Base-by-base conservation (phyloP, 495 filamentous ascomycete species). In the Aspergillus wentii region DNA sequence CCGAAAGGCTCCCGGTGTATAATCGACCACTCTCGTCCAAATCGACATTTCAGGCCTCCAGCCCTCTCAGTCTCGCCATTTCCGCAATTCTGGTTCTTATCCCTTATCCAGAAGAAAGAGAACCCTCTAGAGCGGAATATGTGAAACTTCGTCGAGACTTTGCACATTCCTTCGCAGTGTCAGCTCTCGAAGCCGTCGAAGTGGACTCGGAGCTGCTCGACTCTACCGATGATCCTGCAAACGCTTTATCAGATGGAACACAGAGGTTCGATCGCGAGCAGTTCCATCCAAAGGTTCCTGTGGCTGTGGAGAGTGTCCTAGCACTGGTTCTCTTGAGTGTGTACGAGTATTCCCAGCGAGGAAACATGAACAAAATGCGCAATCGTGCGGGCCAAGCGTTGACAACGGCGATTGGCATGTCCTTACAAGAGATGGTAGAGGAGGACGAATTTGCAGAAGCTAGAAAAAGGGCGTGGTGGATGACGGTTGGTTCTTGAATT, bases 291-390 rank as follows among this genome's bases (percentile, higher is more conserved):
- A 49, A 52, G 26, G 54, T 62, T 13, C 68, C 69, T 10, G 36
- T 69, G 18, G 59, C 63, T 26, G 30, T 68, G 13, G 72, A 75
- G 49, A 59, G 55, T 25, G 51, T 72, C 11, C 57, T 74, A 15
- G 65, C 72, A 21, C 56, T 74, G 30, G 40, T 69, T 5, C 29
- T 75, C 4, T 57, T 75, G 0, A 69, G 66, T 39, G 55, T 66
- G 3, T 75, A 72, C 37, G 72, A 75, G 48, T 75, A 75, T 59
- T 59, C 61, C 5, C 69, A 75, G 35, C 59, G 69, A 17, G 72
- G 72, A 1, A 72, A 72, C 51, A 52, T 74, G 39, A 57, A 64
- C 34, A 72, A 69, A 34, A 72, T 73, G 69, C 48, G 62, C 6
- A 64, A 61, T 38, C 58, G 68, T 28, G 65, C 68, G 3, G 66